These are phyloP conservation scores for Diutina scorzettiae DNA, from an alignment of 1,139 yeast genomes.

Conservation along the genomic window DNA sequence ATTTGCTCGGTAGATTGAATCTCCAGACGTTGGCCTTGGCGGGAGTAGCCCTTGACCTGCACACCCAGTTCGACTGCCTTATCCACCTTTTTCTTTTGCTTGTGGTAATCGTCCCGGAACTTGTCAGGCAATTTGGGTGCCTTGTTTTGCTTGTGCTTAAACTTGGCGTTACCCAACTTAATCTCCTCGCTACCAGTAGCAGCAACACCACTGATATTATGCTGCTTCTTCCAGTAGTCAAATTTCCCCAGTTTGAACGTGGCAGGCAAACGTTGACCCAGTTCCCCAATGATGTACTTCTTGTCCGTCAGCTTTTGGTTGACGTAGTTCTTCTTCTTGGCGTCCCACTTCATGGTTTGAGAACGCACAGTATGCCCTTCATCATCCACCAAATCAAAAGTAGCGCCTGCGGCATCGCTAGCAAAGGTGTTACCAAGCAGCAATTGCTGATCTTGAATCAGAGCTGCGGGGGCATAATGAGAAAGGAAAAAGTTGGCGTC, in stretches of 20 bases:
- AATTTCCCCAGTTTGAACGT: conserved; percentile 82
- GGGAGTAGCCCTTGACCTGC: conserved; percentile 57
- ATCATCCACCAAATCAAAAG: conserved; percentile 77
- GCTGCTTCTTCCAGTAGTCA: conserved; percentile 78
- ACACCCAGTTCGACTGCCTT: conserved; percentile 72
- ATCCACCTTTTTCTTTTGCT: conserved; percentile 73
- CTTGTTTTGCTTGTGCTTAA: conserved; percentile 59
- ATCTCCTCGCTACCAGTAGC: conserved; percentile 44
- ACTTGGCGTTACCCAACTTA: conserved; percentile 28
- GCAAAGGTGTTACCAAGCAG: conserved; percentile 50
- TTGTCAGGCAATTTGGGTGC: conserved; percentile 90
- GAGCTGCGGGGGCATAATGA: conserved; percentile 77
- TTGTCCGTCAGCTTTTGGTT: conserved; percentile 71
- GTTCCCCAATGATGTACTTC: conserved; percentile 87
- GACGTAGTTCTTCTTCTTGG: conserved; percentile 82
- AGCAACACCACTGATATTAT: conserved; percentile 41
- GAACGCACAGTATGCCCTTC: conserved; percentile 55
- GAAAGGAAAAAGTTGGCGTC: conserved; percentile 82
- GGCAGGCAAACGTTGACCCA: conserved; percentile 91
- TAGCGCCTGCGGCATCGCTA: conserved; percentile 71
- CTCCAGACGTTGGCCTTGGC: conserved; percentile 44
- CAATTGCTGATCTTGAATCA: conserved; percentile 77
- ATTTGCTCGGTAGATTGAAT: conserved; percentile 62
- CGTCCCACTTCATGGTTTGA: conserved; percentile 86
- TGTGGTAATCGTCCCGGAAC: conserved; percentile 74